Base-by-base conservation (phyloP, 2,329 filamentous ascomycete genomes). In the Cladophialophora psammophila region DNA sequence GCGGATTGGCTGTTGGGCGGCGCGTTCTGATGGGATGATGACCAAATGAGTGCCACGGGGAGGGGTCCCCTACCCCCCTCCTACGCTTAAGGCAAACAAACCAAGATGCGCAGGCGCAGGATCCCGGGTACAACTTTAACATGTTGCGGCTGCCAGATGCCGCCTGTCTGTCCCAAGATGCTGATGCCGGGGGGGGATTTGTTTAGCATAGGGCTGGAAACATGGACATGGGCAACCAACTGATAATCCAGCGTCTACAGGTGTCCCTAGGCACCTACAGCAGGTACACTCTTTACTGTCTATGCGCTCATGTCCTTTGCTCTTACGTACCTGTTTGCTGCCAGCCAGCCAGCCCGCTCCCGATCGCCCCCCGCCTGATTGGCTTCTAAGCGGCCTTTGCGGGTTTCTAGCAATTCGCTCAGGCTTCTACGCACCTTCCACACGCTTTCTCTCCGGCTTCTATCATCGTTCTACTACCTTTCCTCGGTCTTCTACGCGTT, bases 261-360 rank as follows among this genome's bases (percentile, higher is more conserved):
- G 18, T 18, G 12, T 26, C 26, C 26, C 26, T 26, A 26, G 26
- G 26, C 13, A 34, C 31, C 52, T 31, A 96, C 92, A 0, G 93
- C 26, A 26, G 26, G 26, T 26, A 26, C 26, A 26, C 26, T 26
- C 2, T 26, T 26, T 3, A 26, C 3, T 26, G 10, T 8, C 45
- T 26, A 20, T 50, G 45, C 45, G 45, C 45, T 50, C 18, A 50
- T 50, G 40, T 60, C 38, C 57, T 60, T 59, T 45, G 57, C 38
- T 45, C 38, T 45, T 60, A 58, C 36, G 36, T 34, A 42, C 31
- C 32, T 45, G 36, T 40, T 45, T 48, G 3, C 20, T 50, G n/a
- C n/a, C n/a, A n/a, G n/a, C 18, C 18, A 26, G 93, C 96, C 88
- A 98, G 95, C 79, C 97, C 92, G 26, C 31, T 26, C 36, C 26